These are phyloP conservation scores for Penstemon barbatus DNA, from an alignment of 257 asterid genomes.

Conservation along the genomic window DNA sequence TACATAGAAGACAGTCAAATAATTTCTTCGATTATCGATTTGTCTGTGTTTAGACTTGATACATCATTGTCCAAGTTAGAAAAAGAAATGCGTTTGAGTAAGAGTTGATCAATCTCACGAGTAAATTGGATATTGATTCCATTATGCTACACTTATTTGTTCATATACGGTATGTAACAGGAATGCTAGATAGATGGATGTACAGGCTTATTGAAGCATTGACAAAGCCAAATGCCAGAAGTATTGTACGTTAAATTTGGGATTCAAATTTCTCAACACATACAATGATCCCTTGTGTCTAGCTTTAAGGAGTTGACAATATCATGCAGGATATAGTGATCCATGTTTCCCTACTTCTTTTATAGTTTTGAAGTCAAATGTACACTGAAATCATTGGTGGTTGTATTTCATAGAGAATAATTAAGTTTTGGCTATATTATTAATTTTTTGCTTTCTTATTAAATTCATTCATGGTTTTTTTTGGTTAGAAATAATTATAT, in stretches of 20 bases:
- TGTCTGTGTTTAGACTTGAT: neutral
- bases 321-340: constrained; percentile 4
- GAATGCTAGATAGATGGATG: constrained; percentile 98
- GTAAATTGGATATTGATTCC: neutral
- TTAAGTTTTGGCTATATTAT: too few relatives aligned
- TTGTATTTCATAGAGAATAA: neutral
- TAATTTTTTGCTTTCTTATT: too few relatives aligned
- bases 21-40: neutral
- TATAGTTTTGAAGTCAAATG: constrained; percentile 25
- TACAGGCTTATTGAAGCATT: constrained; percentile 68
- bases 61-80: neutral
- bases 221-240: constrained; percentile 60
- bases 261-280: constrained; percentile 21
- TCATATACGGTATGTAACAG: constrained; percentile 37
- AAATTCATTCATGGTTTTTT: too few relatives aligned
- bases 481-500: too few relatives aligned
- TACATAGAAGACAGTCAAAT: neutral
- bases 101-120: neutral
- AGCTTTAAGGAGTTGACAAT: constrained; percentile 13
- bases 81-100: neutral
- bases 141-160: neutral
- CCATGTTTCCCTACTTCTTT: constrained; percentile 2
- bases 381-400: neutral
- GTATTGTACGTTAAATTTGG: constrained; percentile 46
- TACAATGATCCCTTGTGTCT: constrained; percentile 1